Conservation (phyloP, 495 filamentous ascomycete genomes). For the Alectoria sarmentosa region DNA sequence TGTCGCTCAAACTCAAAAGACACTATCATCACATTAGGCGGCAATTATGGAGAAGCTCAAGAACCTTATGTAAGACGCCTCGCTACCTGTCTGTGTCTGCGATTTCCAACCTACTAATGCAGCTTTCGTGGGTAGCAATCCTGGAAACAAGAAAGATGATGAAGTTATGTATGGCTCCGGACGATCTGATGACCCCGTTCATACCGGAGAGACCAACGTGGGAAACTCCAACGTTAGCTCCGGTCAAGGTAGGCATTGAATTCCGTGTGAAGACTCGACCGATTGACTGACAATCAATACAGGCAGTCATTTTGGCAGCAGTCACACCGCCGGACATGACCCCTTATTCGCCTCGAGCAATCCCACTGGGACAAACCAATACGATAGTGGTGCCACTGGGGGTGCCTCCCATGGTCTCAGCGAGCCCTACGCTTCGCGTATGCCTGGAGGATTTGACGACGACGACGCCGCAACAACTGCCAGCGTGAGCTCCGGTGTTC, state of each 20-base stretch:
- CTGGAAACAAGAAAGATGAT: constrained; percentile 39
- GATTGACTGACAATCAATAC: constrained; percentile 2
- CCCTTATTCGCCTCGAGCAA: constrained; percentile 17
- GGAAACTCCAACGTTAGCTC: constrained; percentile 16
- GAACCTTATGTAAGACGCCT: constrained; percentile 38
- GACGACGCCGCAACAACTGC: constrained; percentile 34
- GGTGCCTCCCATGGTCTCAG: constrained; percentile 12
- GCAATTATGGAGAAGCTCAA: constrained; percentile 31
- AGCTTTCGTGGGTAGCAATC: constrained; percentile 25
- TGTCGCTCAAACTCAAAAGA: background rate
- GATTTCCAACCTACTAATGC: constrained; percentile 15
- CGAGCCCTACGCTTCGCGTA: constrained; percentile 20
- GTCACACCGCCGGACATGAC: constrained; percentile 15
- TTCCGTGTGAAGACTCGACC: too few species aligned
- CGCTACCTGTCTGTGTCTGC: constrained; percentile 1
- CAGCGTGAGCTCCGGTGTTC: constrained; percentile 45
- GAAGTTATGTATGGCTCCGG: constrained; percentile 33
- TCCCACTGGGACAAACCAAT: constrained; percentile 6
- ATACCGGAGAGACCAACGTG: constrained; percentile 22
- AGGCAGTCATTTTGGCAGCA: constrained; percentile 26
- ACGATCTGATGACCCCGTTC: constrained; percentile 28
- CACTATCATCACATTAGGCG: background rate
- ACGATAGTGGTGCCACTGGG: constrained; percentile 12
- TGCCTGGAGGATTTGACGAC: constrained; percentile 25
- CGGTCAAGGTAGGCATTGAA: constrained; percentile 18